Conservation (phyloP, 176 grass and related monocot genomes). For the Microstegium vimineum region DNA sequence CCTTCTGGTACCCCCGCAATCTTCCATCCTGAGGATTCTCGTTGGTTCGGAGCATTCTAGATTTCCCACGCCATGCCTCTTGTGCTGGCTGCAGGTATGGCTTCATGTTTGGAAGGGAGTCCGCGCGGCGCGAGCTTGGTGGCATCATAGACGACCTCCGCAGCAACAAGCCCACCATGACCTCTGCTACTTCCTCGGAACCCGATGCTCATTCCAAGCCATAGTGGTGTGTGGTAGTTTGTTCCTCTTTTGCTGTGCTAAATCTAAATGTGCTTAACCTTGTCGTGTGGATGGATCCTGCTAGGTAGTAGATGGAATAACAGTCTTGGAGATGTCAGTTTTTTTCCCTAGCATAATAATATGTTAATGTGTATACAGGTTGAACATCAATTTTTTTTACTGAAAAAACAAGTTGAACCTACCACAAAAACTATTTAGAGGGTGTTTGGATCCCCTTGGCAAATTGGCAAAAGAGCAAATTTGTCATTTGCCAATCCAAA, state of each 20-base stretch:
- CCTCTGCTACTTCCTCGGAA: background rate
- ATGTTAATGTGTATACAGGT: background rate
- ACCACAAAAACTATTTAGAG: no score
- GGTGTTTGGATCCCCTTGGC: no score
- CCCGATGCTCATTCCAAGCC: conserved; percentile 35
- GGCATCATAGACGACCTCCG: conserved; percentile 84
- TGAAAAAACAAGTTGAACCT: background rate
- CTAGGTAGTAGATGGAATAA: background rate
- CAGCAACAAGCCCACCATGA: background rate
- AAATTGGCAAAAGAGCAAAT: no score
- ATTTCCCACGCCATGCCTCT: background rate
- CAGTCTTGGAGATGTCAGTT: background rate
- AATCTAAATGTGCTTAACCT: conserved; percentile 4
- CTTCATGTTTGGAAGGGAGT: conserved; percentile 99
- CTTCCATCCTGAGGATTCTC: background rate
- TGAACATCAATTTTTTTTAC: background rate
- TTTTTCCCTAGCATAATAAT: background rate
- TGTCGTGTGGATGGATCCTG: conserved; percentile 4
- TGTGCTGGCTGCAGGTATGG: conserved; percentile 62
- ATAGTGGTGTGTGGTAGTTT: conserved; percentile 2
- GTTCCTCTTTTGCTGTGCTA: background rate
- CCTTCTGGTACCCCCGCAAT: conserved; percentile 56
- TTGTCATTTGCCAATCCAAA: no score
- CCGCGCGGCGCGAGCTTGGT: conserved; percentile 78
- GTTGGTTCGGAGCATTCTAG: background rate